Conservation (phyloP, 306 rosid species). For the Mimosa bimucronata region DNA sequence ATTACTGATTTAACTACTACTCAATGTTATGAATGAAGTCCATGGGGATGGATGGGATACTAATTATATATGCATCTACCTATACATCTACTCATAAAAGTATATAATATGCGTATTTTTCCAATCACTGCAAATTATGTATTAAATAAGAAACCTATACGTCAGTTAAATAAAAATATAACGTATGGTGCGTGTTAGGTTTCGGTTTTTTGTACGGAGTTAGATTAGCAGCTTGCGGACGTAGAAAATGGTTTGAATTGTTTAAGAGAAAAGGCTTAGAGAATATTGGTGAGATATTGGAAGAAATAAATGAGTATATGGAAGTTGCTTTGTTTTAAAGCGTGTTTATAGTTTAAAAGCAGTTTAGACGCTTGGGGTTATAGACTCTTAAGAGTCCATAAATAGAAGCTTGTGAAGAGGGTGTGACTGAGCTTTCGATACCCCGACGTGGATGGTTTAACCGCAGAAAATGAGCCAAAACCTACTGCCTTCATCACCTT, state of each 20-base stretch:
- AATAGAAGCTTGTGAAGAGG: constrained; percentile 1
- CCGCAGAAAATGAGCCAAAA: constrained; percentile 2
- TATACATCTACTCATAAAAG: too few species aligned
- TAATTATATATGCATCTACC: too few species aligned
- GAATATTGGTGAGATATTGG: not conserved
- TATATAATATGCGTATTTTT: too few species aligned
- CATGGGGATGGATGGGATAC: too few species aligned
- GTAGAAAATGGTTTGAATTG: not conserved
- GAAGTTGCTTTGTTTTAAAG: not conserved
- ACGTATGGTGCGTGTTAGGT: not conserved
- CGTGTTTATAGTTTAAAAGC: not conserved
- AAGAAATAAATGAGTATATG: not conserved
- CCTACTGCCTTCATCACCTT: not conserved
- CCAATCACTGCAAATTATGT: too few species aligned
- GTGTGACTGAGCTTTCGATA: constrained; percentile 36
- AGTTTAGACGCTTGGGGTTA: not conserved
- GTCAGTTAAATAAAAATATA: too few species aligned
- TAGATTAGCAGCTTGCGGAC: not conserved
- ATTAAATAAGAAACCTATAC: not conserved
- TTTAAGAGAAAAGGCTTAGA: not conserved
- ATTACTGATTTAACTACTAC: too few species aligned
- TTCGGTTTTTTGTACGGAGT: not conserved
- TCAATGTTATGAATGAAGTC: too few species aligned
- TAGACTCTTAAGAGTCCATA: not conserved
- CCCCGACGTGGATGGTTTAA: constrained; percentile 44